Evolutionary conservation across 208 protist genomes (phyloP).

Genomic region (Wallacemonas rigidus): DNA sequence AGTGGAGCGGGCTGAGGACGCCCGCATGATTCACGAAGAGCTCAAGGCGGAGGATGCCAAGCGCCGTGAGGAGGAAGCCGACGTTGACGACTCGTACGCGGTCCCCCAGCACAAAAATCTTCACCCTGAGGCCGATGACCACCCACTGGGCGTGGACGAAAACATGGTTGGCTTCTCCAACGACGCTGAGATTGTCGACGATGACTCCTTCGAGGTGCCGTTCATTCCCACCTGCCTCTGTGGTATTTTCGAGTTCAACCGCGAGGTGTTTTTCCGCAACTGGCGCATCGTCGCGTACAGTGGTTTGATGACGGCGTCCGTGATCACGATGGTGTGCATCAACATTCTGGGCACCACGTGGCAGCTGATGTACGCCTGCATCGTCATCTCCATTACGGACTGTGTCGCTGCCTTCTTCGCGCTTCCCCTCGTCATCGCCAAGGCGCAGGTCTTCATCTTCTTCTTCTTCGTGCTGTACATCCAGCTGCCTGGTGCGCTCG

Average conservation of each 20-base stretch:
- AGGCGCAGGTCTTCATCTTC: constrained; percentile 33
- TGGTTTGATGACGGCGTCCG: constrained; percentile 30
- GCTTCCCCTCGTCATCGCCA: constrained; percentile 38
- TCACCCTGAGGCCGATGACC: constrained; percentile 20
- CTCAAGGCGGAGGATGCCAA: constrained; percentile 26
- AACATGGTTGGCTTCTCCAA: constrained; percentile 6
- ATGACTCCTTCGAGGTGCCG: constrained; percentile 26
- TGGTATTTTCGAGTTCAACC: constrained; percentile 32
- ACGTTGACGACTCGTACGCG: constrained; percentile 34
- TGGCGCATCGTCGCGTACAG: constrained; percentile 41
- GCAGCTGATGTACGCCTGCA: constrained; percentile 34
- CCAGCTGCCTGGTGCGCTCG: constrained; percentile 51
- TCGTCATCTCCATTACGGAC: constrained; percentile 21
- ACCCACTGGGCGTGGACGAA: constrained; percentile 17
- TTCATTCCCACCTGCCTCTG: constrained; percentile 20
- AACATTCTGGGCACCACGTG: constrained; percentile 36
- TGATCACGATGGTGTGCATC: constrained; percentile 32
- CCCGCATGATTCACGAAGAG: constrained; percentile 29
- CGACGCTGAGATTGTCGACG: constrained; percentile 9
- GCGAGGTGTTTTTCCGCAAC: constrained; percentile 28
- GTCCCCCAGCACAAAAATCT: constrained; percentile 31
- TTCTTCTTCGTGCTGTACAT: constrained; percentile 45
- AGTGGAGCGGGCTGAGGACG: constrained; percentile 50
- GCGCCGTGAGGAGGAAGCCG: background rate
- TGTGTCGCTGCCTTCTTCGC: constrained; percentile 28